Conservation (phyloP, 495 filamentous ascomycete genomes). For the Mytilinidion resinicola region DNA sequence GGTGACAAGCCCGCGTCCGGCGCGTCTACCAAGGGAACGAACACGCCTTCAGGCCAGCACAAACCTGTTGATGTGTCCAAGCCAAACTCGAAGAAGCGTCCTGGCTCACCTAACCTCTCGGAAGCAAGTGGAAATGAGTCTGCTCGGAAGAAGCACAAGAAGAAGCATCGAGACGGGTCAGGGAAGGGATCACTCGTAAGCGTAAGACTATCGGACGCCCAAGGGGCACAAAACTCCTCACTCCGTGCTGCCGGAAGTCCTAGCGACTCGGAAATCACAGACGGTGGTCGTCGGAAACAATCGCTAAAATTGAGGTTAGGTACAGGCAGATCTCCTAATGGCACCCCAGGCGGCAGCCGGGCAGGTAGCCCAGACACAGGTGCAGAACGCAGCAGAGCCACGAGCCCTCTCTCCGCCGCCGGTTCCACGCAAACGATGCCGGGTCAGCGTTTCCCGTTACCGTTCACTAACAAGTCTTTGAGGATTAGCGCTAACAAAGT, state of each 20-base stretch:
- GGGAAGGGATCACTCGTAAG: too few species aligned
- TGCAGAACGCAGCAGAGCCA: constrained; percentile 44
- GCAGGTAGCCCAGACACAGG: constrained; percentile 41
- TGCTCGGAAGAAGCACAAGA: constrained; percentile 81
- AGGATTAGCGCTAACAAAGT: constrained; percentile 6
- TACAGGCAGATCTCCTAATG: constrained; percentile 29
- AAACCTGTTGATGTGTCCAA: constrained; percentile 37
- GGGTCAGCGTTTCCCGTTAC: constrained; percentile 10
- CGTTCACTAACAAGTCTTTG: not conserved
- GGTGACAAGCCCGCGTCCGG: constrained; percentile 32
- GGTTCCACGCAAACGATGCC: constrained; percentile 40
- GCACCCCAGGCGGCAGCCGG: constrained; percentile 40
- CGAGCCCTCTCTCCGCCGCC: constrained; percentile 28
- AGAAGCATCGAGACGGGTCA: constrained; percentile 46
- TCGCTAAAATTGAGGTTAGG: constrained; percentile 49
- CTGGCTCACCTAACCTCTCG: constrained; percentile 79
- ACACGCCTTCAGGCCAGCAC: constrained; percentile 63
- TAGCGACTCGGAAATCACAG: constrained; percentile 75
- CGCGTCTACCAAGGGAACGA: constrained; percentile 58
- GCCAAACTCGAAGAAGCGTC: constrained; percentile 61
- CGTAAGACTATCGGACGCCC: constrained; percentile 7
- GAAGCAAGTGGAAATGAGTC: constrained; percentile 88
- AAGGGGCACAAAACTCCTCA: constrained; percentile 37
- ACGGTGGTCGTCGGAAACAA: constrained; percentile 54
- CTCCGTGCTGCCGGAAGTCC: constrained; percentile 10